Evolutionary conservation across 1,284 basidiomycete species (phyloP).

Genomic region (Grifola frondosa): DNA sequence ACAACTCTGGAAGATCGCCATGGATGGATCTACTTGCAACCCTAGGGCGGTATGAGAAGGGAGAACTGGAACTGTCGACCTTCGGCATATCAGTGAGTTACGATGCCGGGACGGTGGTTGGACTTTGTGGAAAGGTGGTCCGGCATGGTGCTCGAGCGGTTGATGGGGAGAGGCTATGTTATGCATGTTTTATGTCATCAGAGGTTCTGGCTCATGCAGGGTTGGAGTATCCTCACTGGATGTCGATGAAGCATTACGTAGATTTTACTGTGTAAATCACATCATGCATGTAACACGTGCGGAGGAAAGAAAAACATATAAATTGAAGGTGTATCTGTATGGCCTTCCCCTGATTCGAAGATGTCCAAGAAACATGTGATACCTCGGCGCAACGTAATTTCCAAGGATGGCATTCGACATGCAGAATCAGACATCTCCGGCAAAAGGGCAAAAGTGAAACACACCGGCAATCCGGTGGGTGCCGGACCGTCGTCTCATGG

Average conservation of each 20-base stretch:
- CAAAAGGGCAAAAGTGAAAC: too few relatives aligned
- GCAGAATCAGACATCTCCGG: too few relatives aligned
- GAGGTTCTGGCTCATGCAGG: too few relatives aligned
- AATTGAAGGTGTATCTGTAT: too few relatives aligned
- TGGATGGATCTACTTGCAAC: background rate
- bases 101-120: background rate
- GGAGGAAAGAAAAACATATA: background rate
- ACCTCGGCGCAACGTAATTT: too few relatives aligned
- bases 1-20: background rate
- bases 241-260: background rate
- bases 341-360: too few relatives aligned
- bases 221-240: too few relatives aligned
- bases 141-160: background rate
- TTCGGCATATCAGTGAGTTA: background rate
- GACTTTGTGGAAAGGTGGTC: background rate
- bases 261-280: too few relatives aligned
- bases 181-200: conserved; percentile 2
- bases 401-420: too few relatives aligned
- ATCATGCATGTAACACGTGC: background rate
- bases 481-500: too few relatives aligned
- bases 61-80: background rate
- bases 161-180: background rate
- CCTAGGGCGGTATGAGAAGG: background rate
- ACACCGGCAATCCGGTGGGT: too few relatives aligned
- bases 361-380: too few relatives aligned